Conservation (phyloP, 2,329 filamentous ascomycete species). For the Ascocoryne sarcoides region DNA sequence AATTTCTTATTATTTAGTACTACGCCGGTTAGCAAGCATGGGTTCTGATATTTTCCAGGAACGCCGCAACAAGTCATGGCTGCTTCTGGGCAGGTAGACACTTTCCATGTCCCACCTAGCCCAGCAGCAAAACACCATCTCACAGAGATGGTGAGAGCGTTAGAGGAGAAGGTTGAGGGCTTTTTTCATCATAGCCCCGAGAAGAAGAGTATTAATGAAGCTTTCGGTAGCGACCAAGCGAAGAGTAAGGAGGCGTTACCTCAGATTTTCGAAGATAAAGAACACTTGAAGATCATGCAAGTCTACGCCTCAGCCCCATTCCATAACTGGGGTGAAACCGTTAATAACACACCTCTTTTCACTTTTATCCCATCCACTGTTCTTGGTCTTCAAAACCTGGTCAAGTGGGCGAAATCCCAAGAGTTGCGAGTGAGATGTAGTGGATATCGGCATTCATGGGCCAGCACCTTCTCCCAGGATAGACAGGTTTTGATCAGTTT, state of each 20-base stretch:
- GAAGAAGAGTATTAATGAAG: neutral
- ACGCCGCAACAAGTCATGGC: constrained; percentile 15
- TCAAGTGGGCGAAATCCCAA: constrained; percentile 30
- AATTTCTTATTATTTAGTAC: no score
- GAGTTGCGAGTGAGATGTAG: constrained; percentile 33
- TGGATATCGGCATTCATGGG: constrained; percentile 38
- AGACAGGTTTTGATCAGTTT: constrained; percentile 36
- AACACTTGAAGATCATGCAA: constrained; percentile 27
- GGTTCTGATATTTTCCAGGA: neutral
- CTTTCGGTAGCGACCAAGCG: neutral
- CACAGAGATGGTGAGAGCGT: constrained; percentile 16
- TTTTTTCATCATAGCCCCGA: constrained; percentile 6
- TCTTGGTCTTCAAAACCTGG: constrained; percentile 33
- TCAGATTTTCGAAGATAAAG: constrained; percentile 28
- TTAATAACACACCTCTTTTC: constrained; percentile 32
- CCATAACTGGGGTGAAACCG: constrained; percentile 35
- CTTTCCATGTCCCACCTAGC: constrained; percentile 27
- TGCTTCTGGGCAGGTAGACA: constrained; percentile 13
- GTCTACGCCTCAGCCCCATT: constrained; percentile 18
- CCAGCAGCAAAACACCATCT: constrained; percentile 29
- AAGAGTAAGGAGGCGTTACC: constrained; percentile 6
- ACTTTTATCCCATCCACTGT: constrained; percentile 36
- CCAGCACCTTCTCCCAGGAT: constrained; percentile 32
- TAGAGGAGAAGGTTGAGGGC: constrained; percentile 6
- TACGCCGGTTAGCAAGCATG: no score